Evolutionary conservation across 768 basidiomycete genomes (phyloP), one percentile per base, ranked within the genome.

Genomic region (Auriculariales sp.): DNA sequence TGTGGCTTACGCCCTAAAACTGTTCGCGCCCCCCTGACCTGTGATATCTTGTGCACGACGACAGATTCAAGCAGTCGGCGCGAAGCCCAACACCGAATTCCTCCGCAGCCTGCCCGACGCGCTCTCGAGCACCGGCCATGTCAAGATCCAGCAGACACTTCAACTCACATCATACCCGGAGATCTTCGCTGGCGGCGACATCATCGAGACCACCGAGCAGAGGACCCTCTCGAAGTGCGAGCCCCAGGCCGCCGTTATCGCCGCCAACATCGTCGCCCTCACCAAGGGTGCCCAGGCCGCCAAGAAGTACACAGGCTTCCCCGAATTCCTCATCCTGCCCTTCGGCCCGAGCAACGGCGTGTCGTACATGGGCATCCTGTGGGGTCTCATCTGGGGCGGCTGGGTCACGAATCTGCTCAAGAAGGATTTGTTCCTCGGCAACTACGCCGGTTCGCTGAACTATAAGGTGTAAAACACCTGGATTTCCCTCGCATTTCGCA

Each of bases 121-220:
- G 1, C 60, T 73, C 25, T 61, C 66, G 55, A 17, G 57, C 45
- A 28, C 52, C 54, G 57, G 75, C 62, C 34, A n/a, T 28, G 55
- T 57, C 2, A 51, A 64, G 55, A 71, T 83, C 49, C 74, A 73
- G 52, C 68, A 76, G 3, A 81, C 78, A 0, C 67, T 85, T 33
- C 79, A 82, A 55, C 60, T 85, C 2, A 56, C 54, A 4, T 63
- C 61, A 0, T 63, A 79, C 58, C 64, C 74, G 0, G 68, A 69
- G 51, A 73, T 85, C 12, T 83, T 79, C 50, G 84, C 82, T 0
- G 68, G 63, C 2, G 83, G 83, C 1, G 83, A 86, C 56, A 69
- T 79, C 51, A 72, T 78, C 52, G 76, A 79, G 31, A 77, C 72
- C 67, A 50, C 63, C 1, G 83, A 83, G 60, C 75, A 82, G 61